phyloP scores from a whole-genome alignment of 2,329 filamentous ascomycete species.

The Laburnicola sp. region DNA sequence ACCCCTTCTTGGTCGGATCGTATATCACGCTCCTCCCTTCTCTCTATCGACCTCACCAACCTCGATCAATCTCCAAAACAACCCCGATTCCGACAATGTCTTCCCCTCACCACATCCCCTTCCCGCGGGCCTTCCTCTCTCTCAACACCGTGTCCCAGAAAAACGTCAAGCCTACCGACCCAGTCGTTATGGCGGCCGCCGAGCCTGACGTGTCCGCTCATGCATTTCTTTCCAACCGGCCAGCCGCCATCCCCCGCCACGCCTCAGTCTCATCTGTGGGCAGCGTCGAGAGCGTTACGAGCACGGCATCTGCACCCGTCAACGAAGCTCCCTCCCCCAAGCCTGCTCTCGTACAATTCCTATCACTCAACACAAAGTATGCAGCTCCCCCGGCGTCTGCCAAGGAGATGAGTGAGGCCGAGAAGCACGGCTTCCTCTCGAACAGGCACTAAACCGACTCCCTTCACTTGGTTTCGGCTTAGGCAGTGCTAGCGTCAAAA shows the following conservation, averaged over 20 bases:
- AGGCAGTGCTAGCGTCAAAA: neutral
- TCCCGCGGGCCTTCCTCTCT: constrained; percentile 41
- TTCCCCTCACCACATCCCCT: constrained; percentile 43
- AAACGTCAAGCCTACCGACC: constrained; percentile 3
- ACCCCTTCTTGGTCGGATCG: neutral
- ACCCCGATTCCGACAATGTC: constrained; percentile 38
- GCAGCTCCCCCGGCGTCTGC: constrained; percentile 26
- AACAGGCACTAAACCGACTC: constrained; percentile 30
- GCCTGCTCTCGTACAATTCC: constrained; percentile 35
- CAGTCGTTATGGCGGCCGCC: constrained; percentile 15
- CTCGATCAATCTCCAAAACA: constrained; percentile 11
- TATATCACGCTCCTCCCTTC: neutral
- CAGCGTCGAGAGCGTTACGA: constrained; percentile 24
- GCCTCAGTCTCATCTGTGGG: constrained; percentile 35
- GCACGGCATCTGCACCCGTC: constrained; percentile 35
- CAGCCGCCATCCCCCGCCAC: constrained; percentile 25
- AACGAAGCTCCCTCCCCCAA: constrained; percentile 27
- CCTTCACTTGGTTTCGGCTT: neutral
- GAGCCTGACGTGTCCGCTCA: constrained; percentile 32
- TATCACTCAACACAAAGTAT: constrained; percentile 42
- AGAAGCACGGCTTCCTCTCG: constrained; percentile 34
- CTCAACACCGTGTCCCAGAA: constrained; percentile 38
- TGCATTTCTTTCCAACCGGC: constrained; percentile 44
- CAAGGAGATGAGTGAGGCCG: constrained; percentile 27
- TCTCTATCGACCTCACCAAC: constrained; percentile 1